Evolutionary conservation across 2,329 filamentous ascomycete species (phyloP).

Genomic region (Fusarium poae): DNA sequence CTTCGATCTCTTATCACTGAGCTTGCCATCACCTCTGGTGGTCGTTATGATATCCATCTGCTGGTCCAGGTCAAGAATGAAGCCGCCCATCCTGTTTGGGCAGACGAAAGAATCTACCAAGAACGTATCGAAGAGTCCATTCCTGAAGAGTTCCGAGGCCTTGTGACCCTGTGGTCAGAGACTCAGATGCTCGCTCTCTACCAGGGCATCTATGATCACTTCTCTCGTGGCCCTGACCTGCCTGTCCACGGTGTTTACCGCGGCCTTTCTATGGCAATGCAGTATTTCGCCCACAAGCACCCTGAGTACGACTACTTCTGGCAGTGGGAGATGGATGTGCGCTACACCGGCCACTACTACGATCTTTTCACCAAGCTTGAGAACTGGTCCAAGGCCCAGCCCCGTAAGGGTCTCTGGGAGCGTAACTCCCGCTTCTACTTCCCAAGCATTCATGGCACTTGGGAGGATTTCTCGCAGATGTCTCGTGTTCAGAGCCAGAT

Average conservation of each 20-base stretch:
- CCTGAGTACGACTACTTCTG: slow-evolving; percentile 92
- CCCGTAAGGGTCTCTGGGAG: slow-evolving; percentile 85
- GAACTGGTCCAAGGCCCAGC: slow-evolving; percentile 78
- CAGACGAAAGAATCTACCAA: slow-evolving; percentile 76
- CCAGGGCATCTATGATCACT: slow-evolving; percentile 85
- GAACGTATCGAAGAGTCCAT: slow-evolving; percentile 76
- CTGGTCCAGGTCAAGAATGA: slow-evolving; percentile 87
- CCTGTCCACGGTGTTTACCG: slow-evolving; percentile 94
- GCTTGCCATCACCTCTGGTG: slow-evolving; percentile 82
- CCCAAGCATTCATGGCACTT: slow-evolving; percentile 79
- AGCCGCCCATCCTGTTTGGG: slow-evolving; percentile 80
- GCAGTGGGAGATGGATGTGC: slow-evolving; percentile 96
- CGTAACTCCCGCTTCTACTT: slow-evolving; percentile 83
- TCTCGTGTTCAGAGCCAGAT: slow-evolving; percentile 80
- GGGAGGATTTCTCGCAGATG: slow-evolving; percentile 83
- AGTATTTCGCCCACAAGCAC: slow-evolving; percentile 90
- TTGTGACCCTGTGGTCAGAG: slow-evolving; percentile 94
- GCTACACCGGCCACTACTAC: slow-evolving; percentile 90
- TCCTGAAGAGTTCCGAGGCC: slow-evolving; percentile 86
- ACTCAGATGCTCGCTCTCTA: slow-evolving; percentile 93
- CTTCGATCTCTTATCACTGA: slow-evolving; percentile 88
- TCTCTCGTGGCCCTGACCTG: slow-evolving; percentile 72
- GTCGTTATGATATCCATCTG: slow-evolving; percentile 88
- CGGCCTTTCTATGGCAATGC: slow-evolving; percentile 92
- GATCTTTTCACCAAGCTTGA: slow-evolving; percentile 77